Conservation (phyloP, 345 rosid genomes). For the Sapria himalayana region DNA sequence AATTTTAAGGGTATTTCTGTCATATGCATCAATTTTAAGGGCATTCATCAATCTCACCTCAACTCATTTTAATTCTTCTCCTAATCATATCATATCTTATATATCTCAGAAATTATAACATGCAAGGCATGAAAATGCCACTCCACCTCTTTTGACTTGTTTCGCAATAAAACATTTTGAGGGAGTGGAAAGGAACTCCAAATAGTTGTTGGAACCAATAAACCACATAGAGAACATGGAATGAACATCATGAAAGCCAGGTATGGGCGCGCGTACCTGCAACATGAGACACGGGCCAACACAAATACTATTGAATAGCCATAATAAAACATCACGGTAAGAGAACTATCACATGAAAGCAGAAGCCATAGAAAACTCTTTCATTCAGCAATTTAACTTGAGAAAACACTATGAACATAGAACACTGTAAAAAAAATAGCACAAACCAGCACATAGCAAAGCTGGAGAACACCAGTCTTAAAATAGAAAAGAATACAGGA, state of each 20-base stretch:
- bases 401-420: constrained; percentile 1
- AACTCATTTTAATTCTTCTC: no score
- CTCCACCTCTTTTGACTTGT: constrained; percentile 46
- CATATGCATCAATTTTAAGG: no score
- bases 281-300: no score
- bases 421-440: constrained; percentile 2
- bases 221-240: constrained; percentile 62
- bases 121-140: constrained; percentile 9
- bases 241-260: constrained; percentile 74
- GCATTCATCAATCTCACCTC: no score
- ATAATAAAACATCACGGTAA: no score
- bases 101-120: no score
- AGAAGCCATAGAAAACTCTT: no score
- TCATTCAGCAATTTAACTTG: no score
- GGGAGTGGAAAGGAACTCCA: constrained; percentile 30
- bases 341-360: no score
- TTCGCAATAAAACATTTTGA: constrained; percentile 35
- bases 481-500: constrained; percentile 47
- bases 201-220: constrained; percentile 47
- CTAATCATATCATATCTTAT: no score
- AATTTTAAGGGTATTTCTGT: no score
- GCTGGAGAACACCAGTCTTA: constrained; percentile 47
- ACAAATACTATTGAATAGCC: no score
- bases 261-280: constrained; percentile 89
- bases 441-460: constrained; percentile 78